Evolutionary conservation across 2,329 filamentous ascomycete species (phyloP).

Genomic region (Akanthomyces uredinophilus): DNA sequence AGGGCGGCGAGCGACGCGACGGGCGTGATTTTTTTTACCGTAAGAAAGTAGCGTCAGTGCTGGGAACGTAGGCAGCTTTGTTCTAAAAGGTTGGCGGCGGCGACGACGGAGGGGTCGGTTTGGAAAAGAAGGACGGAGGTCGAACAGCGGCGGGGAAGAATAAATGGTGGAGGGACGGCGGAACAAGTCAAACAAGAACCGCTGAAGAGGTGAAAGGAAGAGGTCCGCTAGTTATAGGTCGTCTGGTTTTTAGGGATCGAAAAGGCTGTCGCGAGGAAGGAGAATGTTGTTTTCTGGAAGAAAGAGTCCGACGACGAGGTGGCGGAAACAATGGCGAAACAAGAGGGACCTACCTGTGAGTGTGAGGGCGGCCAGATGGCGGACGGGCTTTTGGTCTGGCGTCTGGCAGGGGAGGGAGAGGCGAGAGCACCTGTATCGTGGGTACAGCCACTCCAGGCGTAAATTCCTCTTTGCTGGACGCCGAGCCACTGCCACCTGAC

Average conservation of each 20-base stretch:
- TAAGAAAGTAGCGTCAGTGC: neutral
- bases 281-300: neutral
- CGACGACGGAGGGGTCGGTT: neutral
- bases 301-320: neutral
- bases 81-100: neutral
- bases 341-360: neutral
- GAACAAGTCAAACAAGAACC: neutral
- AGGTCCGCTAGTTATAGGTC: neutral
- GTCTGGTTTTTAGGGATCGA: neutral
- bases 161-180: neutral
- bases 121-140: neutral
- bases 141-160: neutral
- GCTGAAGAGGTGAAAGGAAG: neutral
- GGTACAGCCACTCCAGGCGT: neutral
- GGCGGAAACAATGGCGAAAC: constrained; percentile 9
- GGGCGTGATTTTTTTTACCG: neutral
- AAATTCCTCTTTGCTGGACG: neutral
- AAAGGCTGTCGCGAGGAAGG: neutral
- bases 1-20: neutral
- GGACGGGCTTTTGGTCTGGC: neutral
- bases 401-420: neutral
- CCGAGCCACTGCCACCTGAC: neutral
- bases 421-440: neutral
- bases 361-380: no score
- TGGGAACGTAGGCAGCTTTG: neutral